A percentile compares a stretch with the other conserved stretches of the same genome.
Conservation (phyloP, 495 filamentous ascomycete species). For the Tetracladium setigerum region DNA sequence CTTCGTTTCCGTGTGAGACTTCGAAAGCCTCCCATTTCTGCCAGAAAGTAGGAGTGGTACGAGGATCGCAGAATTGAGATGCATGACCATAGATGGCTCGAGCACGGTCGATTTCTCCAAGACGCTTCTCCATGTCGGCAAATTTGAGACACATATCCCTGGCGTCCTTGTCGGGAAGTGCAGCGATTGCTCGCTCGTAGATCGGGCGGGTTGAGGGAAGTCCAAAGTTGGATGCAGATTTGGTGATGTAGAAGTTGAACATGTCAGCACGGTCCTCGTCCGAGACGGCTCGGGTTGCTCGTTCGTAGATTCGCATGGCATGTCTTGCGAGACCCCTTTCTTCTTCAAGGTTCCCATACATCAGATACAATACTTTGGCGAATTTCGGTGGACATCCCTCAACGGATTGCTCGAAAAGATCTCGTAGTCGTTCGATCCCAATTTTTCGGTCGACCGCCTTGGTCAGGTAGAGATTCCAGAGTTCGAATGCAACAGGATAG, state of each 20-base stretch:
- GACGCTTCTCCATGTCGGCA: slow-evolving; percentile 93
- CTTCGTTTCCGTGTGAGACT: slow-evolving; percentile 95
- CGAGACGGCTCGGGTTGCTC: slow-evolving; percentile 89
- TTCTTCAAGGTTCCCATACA: slow-evolving; percentile 98
- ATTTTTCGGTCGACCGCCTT: slow-evolving; percentile 96
- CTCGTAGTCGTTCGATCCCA: slow-evolving; percentile 85
- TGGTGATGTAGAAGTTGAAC: slow-evolving; percentile 99
- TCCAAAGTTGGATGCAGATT: slow-evolving; percentile 96
- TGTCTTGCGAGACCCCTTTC: slow-evolving; percentile 93
- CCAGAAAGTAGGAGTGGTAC: slow-evolving; percentile 88
- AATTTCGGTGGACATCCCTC: slow-evolving; percentile 94
- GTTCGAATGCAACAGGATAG: slow-evolving; percentile 95
- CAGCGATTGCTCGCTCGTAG: slow-evolving; percentile 90
- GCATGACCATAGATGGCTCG: slow-evolving; percentile 94
- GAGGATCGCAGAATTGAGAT: slow-evolving; percentile 93
- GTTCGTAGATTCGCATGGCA: slow-evolving; percentile 98
- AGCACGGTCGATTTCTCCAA: slow-evolving; percentile 95
- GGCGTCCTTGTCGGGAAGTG: slow-evolving; percentile 88
- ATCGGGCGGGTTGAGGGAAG: slow-evolving; percentile 92
- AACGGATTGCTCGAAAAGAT: slow-evolving; percentile 95
- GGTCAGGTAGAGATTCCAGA: slow-evolving; percentile 97
- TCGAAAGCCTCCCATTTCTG: slow-evolving; percentile 96
- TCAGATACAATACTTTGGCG: slow-evolving; percentile 89
- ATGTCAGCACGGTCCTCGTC: slow-evolving; percentile 94
- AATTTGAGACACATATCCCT: slow-evolving; percentile 99